phyloP scores from a whole-genome alignment of 2,329 filamentous ascomycete species.

The Xylariales sp. region DNA sequence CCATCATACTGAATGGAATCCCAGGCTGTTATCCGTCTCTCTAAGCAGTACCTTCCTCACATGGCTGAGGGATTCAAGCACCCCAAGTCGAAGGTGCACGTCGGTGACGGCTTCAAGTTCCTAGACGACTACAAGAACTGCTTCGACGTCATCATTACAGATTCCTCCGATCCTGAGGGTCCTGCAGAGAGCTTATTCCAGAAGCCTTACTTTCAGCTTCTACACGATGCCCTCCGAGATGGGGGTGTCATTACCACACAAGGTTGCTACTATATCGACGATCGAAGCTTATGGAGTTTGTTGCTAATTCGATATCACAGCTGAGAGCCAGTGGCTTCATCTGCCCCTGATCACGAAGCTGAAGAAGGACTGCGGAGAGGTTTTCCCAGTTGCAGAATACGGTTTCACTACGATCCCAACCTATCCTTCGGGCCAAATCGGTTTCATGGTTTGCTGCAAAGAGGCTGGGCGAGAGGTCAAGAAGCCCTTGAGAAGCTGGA shows the following conservation, averaged over 20 bases:
- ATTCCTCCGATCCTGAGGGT: slow-evolving; percentile 95
- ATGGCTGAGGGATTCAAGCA: slow-evolving; percentile 94
- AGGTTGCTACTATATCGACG: slow-evolving; percentile 61
- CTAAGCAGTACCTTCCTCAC: slow-evolving; percentile 92
- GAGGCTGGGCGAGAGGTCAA: slow-evolving; percentile 78
- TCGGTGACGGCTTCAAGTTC: slow-evolving; percentile 99
- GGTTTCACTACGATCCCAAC: slow-evolving; percentile 99
- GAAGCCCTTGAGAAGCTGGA: slow-evolving; percentile 78
- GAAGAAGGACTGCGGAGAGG: slow-evolving; percentile 93
- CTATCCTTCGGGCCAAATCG: slow-evolving; percentile 97
- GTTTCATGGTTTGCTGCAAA: slow-evolving; percentile 99
- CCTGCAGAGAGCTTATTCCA: slow-evolving; percentile 96
- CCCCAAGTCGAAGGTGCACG: slow-evolving; percentile 86
- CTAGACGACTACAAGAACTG: slow-evolving; percentile 92
- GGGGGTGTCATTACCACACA: slow-evolving; percentile 99
- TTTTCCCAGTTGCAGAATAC: slow-evolving; percentile 98
- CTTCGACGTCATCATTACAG: slow-evolving; percentile 99
- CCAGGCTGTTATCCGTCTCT: slow-evolving; percentile 90
- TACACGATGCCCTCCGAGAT: slow-evolving; percentile 82
- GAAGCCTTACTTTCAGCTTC: slow-evolving; percentile 97
- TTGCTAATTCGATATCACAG: slow-evolving; percentile 42
- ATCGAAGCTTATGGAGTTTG: neutral
- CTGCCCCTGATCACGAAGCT: slow-evolving; percentile 88
- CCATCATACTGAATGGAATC: slow-evolving; percentile 2
- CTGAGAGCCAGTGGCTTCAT: slow-evolving; percentile 99